Conservation (phyloP, 768 basidiomycete genomes). For the Wakefieldia striispora region DNA sequence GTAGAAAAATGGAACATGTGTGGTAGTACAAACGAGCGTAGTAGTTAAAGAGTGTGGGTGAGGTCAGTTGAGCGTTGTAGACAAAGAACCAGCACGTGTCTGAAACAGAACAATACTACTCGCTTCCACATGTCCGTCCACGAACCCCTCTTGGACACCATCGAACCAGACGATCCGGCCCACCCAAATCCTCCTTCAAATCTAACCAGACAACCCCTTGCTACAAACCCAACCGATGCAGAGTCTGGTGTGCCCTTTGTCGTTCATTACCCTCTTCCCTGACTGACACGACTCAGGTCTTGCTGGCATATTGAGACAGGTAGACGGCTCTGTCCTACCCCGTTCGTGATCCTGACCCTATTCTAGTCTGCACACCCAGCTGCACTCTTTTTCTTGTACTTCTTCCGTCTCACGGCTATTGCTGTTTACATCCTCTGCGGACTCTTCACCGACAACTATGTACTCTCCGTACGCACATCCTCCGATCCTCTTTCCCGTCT, state of each 20-base stretch:
- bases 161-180: constrained; percentile 78
- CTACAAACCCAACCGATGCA: constrained; percentile 60
- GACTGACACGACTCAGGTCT: constrained; percentile 44
- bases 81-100: constrained; percentile 10
- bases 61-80: constrained; percentile 9
- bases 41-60: background rate
- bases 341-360: constrained; percentile 11
- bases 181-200: constrained; percentile 26
- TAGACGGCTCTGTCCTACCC: constrained; percentile 28
- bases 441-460: constrained; percentile 86
- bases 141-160: constrained; percentile 72
- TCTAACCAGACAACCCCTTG: constrained; percentile 42
- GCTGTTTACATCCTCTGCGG: constrained; percentile 92
- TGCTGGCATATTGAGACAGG: constrained; percentile 76
- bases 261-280: constrained; percentile 1
- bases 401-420: constrained; percentile 88
- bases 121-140: constrained; percentile 45
- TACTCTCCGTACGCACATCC: constrained; percentile 70
- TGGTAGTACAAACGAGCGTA: constrained; percentile 12
- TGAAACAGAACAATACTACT: constrained; percentile 6
- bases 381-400: constrained; percentile 82
- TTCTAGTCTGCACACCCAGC: constrained; percentile 75
- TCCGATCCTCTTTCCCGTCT: background rate
- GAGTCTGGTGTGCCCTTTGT: constrained; percentile 57
- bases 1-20: constrained; percentile 36